Evolutionary conservation across 2,329 filamentous ascomycete species (phyloP), one percentile per base, ranked within the genome.

Genomic region (Tolypocladium sp.): DNA sequence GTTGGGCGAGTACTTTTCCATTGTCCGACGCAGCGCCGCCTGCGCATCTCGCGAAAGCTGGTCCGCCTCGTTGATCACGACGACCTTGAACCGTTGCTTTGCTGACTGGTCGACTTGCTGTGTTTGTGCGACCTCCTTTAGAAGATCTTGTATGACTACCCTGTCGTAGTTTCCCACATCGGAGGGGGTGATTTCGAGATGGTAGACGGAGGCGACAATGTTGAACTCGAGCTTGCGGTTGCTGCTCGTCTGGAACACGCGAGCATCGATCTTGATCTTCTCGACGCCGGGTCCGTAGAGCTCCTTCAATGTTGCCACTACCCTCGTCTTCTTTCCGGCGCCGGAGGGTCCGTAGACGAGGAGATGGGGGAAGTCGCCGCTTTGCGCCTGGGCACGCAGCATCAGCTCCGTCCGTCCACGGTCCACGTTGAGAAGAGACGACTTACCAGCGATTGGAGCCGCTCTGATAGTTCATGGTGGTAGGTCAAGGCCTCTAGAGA

Each of bases 211-310:
- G 52, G 92, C 87, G 58, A 99, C 94, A 64, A 99, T 96, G 77
- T 97, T 99, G 83, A 99, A 99, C 76, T 99, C 94, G 67, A 99
- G 88, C 76, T 99, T 99, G 71, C 94, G 91, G 74, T 96, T 97
- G 70, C 88, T 89, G 27, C 86, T 92, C 1, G 94, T 97, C 75
- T 96, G 92, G 78, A 99, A 99, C 60, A 97, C 89, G 64, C 94
- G 90, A 15, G 92, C 91, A 71, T 99, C 94, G 76, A 99, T 97
- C 79, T 97, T 97, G 82, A 99, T 99, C 82, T 97, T 97, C 71
- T 99, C 95, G n/a, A 96, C 94, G 51, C 94, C 93, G 0, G 93
- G 88, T 0, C 94, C 94, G 74, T 94, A 99, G 9, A 99, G 82
- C 70, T 97, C 93, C 73, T 96, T 96, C 4, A 99, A 79, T 0